Percentiles rank a stretch among this genome's conserved stretches.
phyloP scores from a whole-genome alignment of 2,329 filamentous ascomycete genomes.

The Trichoderma cornu-damae region DNA sequence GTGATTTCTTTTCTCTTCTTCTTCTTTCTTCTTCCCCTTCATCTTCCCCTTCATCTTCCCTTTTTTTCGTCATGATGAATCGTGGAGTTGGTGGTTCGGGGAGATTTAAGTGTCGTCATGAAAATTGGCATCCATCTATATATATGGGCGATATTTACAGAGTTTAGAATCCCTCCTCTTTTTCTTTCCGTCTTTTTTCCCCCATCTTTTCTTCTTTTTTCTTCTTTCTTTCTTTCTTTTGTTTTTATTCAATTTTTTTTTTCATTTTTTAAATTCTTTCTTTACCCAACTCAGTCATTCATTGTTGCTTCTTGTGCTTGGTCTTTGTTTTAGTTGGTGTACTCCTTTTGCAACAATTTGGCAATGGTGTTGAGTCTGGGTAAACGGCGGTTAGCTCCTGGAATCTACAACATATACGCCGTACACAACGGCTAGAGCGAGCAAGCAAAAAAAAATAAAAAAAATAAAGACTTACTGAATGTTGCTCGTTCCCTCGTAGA shows the following conservation, averaged over 20 bases:
- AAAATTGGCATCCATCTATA: constrained; percentile 6
- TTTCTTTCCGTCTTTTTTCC: constrained; percentile 3
- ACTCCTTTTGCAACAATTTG: constrained; percentile 58
- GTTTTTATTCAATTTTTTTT: constrained; percentile 17
- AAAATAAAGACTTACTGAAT: constrained; percentile 51
- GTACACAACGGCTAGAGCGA: too few species aligned
- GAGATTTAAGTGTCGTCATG: not conserved
- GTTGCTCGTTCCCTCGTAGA: constrained; percentile 88
- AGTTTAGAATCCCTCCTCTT: not conserved
- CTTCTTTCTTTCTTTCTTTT: not conserved
- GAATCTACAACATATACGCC: not conserved
- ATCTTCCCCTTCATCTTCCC: not conserved
- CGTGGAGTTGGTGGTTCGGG: not conserved
- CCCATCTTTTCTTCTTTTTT: constrained; percentile 5
- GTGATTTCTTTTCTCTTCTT: not conserved
- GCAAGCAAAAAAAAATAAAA: too few species aligned
- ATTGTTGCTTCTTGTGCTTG: too few species aligned
- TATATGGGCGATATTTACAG: constrained; percentile 12
- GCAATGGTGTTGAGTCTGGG: constrained; percentile 57
- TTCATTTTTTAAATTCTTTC: constrained; percentile 16
- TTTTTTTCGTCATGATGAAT: not conserved
- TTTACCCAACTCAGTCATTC: too few species aligned
- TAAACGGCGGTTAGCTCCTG: not conserved
- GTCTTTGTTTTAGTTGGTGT: constrained; percentile 48
- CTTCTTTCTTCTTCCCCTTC: not conserved